Conservation (phyloP, 345 rosid species). For the Cochlearia excelsa region DNA sequence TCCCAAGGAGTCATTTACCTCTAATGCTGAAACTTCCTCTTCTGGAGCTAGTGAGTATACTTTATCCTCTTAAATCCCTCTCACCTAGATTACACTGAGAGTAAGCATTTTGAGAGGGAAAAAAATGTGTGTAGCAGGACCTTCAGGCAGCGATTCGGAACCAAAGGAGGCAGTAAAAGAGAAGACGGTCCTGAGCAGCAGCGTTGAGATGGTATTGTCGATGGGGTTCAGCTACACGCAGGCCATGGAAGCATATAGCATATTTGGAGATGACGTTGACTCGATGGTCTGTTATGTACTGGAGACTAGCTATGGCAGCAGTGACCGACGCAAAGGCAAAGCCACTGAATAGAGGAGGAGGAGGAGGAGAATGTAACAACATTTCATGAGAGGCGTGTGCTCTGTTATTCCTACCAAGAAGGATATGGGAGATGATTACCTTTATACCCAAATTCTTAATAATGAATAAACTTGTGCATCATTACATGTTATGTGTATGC, state of each 20-base stretch:
- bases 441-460: background rate
- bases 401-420: too few relatives aligned
- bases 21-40: conserved; percentile 85
- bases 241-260: conserved; percentile 83
- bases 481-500: conserved; percentile 12
- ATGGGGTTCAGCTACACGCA: conserved; percentile 96
- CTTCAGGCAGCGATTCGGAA: conserved; percentile 60
- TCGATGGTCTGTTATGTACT: conserved; percentile 87
- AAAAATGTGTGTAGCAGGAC: conserved; percentile 43
- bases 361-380: conserved; percentile 28
- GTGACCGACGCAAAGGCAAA: conserved; percentile 48
- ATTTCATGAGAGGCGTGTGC: too few relatives aligned
- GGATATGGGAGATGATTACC: background rate
- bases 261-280: conserved; percentile 93
- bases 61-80: conserved; percentile 4
- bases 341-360: conserved; percentile 47
- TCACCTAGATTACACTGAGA: conserved; percentile 7
- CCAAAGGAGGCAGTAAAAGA: conserved; percentile 38
- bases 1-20: conserved; percentile 68
- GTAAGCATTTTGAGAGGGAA: conserved; percentile 5
- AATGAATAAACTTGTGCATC: conserved; percentile 29
- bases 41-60: conserved; percentile 83
- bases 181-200: conserved; percentile 55
- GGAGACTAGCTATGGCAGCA: conserved; percentile 66
- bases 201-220: conserved; percentile 70